Base-by-base conservation (phyloP, 148 eudicot species). In the Heliosperma pusillum region DNA sequence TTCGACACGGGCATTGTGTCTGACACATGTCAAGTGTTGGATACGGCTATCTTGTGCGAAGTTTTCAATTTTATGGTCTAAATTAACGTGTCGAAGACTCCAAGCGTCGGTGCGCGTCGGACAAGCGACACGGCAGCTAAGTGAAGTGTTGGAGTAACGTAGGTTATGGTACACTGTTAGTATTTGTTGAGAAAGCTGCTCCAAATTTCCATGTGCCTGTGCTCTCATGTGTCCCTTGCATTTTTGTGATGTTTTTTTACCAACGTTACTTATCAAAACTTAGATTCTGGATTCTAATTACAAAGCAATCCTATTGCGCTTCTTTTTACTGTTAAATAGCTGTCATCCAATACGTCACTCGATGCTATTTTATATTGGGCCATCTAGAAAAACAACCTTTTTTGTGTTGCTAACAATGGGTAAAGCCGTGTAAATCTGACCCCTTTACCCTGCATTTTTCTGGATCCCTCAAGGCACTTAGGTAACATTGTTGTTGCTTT, bases 91-190 rank as follows among this genome's bases (percentile, higher is more conserved):
- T n/a, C n/a, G n/a, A n/a, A n/a, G n/a, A n/a, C n/a, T n/a, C n/a
- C n/a, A n/a, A n/a, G n/a, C n/a, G n/a, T n/a, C n/a, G n/a, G n/a
- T n/a, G n/a, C n/a, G n/a, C n/a, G n/a, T n/a, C n/a, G n/a, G n/a
- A n/a, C n/a, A n/a, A n/a, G n/a, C n/a, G n/a, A n/a, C n/a, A n/a
- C n/a, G n/a, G n/a, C n/a, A n/a, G n/a, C n/a, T n/a, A n/a, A n/a
- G n/a, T n/a, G n/a, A n/a, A n/a, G n/a, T n/a, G n/a, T n/a, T n/a
- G n/a, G n/a, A n/a, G n/a, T n/a, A n/a, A n/a, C n/a, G n/a, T n/a
- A n/a, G n/a, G 36, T 77, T 60, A 60, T 70, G 66, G 44, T 40
- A 24, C 11, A 58, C 5, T 50, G 40, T 52, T 73, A 20, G 26
- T 10, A 15, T 3, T 60, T 73, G 77, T 65, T 26, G 66, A 24